These are phyloP conservation scores for Acanthochlamys bracteata DNA, from an alignment of 106 monocot species.

Conservation along the genomic window DNA sequence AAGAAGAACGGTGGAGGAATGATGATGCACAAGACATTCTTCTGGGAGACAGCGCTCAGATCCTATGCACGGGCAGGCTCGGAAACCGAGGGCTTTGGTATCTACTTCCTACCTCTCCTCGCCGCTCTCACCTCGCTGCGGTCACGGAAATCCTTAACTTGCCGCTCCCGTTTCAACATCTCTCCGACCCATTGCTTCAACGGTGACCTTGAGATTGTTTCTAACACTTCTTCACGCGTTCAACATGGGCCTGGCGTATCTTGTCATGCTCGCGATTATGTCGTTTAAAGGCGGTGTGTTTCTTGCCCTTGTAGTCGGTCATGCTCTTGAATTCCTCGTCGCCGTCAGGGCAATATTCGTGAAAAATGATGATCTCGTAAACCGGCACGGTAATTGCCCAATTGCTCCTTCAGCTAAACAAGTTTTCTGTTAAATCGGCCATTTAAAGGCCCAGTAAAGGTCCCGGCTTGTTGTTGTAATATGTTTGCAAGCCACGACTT, in stretches of 20 bases:
- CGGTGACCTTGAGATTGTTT: background rate
- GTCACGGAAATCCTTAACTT: constrained; percentile 19
- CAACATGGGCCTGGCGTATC: constrained; percentile 33
- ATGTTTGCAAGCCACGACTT: no score
- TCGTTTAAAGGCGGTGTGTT: constrained; percentile 60
- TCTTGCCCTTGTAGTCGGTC: constrained; percentile 24
- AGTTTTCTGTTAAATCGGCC: background rate
- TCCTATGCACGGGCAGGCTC: constrained; percentile 49
- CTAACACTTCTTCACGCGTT: constrained; percentile 14
- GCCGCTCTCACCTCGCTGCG: constrained; percentile 20
- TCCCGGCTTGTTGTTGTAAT: no score
- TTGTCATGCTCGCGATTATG: constrained; percentile 61
- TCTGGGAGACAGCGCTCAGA: constrained; percentile 23
- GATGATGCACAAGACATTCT: constrained; percentile 41
- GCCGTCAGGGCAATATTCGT: constrained; percentile 12
- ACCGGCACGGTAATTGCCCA: background rate
- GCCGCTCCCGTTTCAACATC: background rate
- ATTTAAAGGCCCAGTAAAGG: background rate
- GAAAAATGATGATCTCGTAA: background rate
- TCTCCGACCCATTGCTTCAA: background rate
- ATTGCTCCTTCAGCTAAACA: background rate
- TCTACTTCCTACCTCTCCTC: constrained; percentile 35
- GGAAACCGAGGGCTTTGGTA: constrained; percentile 35
- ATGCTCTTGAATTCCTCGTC: constrained; percentile 34
- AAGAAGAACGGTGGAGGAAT: background rate